Evolutionary conservation across 208 protist species (phyloP), one percentile per base, ranked within the genome.

Genomic region (Acanthamoeba healyi): DNA sequence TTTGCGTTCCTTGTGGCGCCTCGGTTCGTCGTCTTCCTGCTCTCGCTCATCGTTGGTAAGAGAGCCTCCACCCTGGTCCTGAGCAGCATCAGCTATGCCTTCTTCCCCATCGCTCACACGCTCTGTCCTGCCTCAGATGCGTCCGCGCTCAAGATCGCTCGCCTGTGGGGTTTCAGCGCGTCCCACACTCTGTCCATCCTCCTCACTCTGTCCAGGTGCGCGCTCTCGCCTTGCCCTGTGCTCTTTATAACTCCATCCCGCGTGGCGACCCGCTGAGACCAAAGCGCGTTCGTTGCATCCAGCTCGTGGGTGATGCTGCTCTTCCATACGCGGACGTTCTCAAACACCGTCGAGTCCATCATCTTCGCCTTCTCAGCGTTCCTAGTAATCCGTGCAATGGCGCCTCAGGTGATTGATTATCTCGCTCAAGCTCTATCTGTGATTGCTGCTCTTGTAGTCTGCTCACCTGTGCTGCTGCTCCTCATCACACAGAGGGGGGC

Each of bases 291-390:
- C 42, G 7, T 87, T 17, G 14, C 49, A 17, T 56, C 5, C 51
- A 93, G 88, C 46, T 93, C 88, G 22, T 93, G 88, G 88, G 88
- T 93, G 12, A 93, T 93, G 88, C 40, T 93, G 24, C 46, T 93
- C 19, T 93, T 93, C 88, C 88, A 93, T 29, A 81, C 65, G 32
- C 88, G 88, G 3, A 74, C 88, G 6, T 93, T 93, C 38, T 93
- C 88, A 36, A 93, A 93, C 88, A 93, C 88, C 22, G 32, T 81
- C 51, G 88, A 93, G n/a, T 93, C 88, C 67, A 93, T 93, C 58
- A 46, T 93, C n/a, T 74, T 93, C 17, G 88, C 88, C 19, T 29
- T 93, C 36, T 36, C 88, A 1, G 34, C 88, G 24, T n/a, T 56
- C 42, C 2, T 93, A 5, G 67, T 63, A 14, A 17, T 93, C 17